Percentiles rank a stretch among this genome's conserved stretches.
Conservation (phyloP, 192 early-diverging fungal species). For the Neocallimastix lanati region DNA sequence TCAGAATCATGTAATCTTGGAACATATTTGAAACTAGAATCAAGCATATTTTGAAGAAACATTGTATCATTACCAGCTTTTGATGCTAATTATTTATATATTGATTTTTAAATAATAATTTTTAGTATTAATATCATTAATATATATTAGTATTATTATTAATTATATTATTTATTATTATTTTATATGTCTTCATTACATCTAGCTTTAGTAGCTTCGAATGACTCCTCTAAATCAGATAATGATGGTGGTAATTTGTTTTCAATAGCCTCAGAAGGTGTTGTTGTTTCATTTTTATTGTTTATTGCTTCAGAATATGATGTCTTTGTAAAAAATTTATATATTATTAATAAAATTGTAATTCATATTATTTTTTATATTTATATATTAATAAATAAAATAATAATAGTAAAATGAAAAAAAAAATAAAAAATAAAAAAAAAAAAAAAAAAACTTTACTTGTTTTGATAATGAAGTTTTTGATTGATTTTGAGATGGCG, state of each 20-base stretch:
- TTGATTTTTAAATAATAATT: too few relatives aligned
- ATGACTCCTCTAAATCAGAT: constrained; percentile 44
- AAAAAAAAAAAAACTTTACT: not conserved
- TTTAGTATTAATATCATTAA: too few relatives aligned
- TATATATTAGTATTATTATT: too few relatives aligned
- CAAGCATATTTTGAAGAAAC: constrained; percentile 53
- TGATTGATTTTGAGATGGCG: not conserved
- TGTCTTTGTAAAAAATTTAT: not conserved
- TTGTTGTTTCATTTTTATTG: not conserved
- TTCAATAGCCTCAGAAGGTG: constrained; percentile 15
- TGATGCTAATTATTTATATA: not conserved
- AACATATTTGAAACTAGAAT: constrained; percentile 61
- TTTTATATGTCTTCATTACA: too few relatives aligned
- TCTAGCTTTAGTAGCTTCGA: constrained; percentile 44
- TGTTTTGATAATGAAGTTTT: constrained; percentile 3
- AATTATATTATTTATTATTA: constrained; percentile 1
- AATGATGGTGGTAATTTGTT: constrained; percentile 42
- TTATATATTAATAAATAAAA: too few relatives aligned
- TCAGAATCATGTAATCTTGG: constrained; percentile 71
- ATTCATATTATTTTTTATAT: too few relatives aligned
- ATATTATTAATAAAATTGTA: too few relatives aligned
- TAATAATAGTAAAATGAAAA: too few relatives aligned
- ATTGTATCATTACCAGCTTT: constrained; percentile 10
- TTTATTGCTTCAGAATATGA: constrained; percentile 11
- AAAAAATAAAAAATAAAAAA: too few relatives aligned